Conservation (phyloP, 83 land plant genomes). For the Thuja plicata region DNA sequence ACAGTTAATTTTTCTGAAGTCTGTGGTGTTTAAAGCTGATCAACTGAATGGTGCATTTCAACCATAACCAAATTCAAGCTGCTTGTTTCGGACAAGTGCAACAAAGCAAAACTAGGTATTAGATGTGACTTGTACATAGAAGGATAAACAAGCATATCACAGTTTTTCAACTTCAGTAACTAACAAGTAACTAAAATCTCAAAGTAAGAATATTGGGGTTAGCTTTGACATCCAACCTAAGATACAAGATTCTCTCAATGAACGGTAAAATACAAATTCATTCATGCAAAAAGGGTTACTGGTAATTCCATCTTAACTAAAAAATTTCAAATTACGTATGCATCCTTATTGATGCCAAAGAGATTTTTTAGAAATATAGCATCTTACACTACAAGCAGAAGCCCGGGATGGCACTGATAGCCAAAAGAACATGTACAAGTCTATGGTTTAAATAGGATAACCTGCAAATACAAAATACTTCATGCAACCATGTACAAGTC, state of each 20-base stretch:
- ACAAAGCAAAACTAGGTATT: not conserved
- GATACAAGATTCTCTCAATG: not conserved
- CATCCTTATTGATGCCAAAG: not conserved
- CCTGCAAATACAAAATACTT: not conserved
- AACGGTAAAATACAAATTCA: not conserved
- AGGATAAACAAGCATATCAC: not conserved
- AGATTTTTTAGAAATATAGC: not conserved
- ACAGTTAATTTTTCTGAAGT: not conserved
- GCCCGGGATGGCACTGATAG: not conserved
- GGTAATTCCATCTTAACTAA: not conserved
- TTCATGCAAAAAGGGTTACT: not conserved
- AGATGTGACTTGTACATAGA: not conserved
- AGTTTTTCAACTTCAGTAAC: not conserved
- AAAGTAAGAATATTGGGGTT: not conserved
- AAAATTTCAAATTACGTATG: not conserved
- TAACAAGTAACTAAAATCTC: not conserved
- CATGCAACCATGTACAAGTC: slow-evolving; percentile 9
- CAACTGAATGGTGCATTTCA: not conserved
- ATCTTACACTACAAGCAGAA: not conserved
- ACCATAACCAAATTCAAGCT: slow-evolving; percentile 6
- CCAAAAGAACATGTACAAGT: not conserved
- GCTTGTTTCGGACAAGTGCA: not conserved
- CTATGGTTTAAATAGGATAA: not conserved
- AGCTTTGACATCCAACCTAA: not conserved
- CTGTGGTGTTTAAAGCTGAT: not conserved